A percentile compares a stretch with the other conserved stretches of the same genome.
phyloP scores from a whole-genome alignment of 805 yeast genomes.

The Myxozyma mucilagina region DNA sequence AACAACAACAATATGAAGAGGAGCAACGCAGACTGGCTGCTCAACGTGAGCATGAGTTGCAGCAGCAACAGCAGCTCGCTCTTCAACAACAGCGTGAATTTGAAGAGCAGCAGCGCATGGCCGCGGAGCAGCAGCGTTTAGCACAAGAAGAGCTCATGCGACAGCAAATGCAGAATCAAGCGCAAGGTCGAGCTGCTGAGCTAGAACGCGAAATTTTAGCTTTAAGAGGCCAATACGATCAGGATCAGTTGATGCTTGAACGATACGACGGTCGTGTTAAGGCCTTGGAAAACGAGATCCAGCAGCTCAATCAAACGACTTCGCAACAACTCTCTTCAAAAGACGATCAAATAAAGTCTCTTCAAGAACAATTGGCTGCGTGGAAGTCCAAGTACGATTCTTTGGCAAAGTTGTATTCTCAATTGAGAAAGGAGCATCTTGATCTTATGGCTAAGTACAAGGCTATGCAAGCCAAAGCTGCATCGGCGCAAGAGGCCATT shows the following conservation, averaged over 20 bases:
- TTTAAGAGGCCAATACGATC: slow-evolving; percentile 78
- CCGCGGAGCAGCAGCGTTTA: slow-evolving; percentile 63
- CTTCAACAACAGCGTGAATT: slow-evolving; percentile 65
- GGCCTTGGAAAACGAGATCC: slow-evolving; percentile 72
- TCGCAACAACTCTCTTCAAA: slow-evolving; percentile 72
- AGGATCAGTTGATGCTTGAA: slow-evolving; percentile 76
- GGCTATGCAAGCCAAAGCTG: slow-evolving; percentile 60
- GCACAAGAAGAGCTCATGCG: slow-evolving; percentile 70
- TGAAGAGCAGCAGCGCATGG: slow-evolving; percentile 74
- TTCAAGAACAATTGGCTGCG: slow-evolving; percentile 71
- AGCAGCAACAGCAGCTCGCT: slow-evolving; percentile 67
- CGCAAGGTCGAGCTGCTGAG: slow-evolving; percentile 76
- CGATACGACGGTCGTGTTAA: slow-evolving; percentile 87
- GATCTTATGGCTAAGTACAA: slow-evolving; percentile 65
- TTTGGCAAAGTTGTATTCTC: slow-evolving; percentile 84
- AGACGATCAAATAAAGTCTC: slow-evolving; percentile 64
- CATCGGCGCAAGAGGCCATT: slow-evolving; percentile 86
- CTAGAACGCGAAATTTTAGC: slow-evolving; percentile 77
- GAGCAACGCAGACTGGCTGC: slow-evolving; percentile 43
- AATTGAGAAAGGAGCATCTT: slow-evolving; percentile 87
- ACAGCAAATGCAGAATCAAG: slow-evolving; percentile 69
- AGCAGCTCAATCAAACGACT: slow-evolving; percentile 60
- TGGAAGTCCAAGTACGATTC: slow-evolving; percentile 90
- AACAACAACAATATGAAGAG: slow-evolving; percentile 41
- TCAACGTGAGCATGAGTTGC: slow-evolving; percentile 63